Percentiles rank a stretch among this genome's conserved stretches.
Evolutionary conservation across 2,329 filamentous ascomycete genomes (phyloP).

Genomic region (Beauveria rudraprayagi): DNA sequence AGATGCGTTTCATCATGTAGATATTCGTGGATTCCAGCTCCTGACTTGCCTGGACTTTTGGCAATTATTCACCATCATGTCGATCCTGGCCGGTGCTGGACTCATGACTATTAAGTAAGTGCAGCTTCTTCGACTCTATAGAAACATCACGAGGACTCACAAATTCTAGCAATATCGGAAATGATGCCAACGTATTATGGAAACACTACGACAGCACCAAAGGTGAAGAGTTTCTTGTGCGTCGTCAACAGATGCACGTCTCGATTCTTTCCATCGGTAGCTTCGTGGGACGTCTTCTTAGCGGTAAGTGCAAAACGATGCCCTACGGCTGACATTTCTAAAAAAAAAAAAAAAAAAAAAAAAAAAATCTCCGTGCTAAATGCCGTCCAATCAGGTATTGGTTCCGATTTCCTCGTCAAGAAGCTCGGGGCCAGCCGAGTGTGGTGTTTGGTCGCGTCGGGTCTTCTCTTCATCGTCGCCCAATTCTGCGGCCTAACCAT

Average conservation of each 20-base stretch:
- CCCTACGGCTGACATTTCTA: too few relatives aligned
- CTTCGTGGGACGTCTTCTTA: conserved; percentile 72
- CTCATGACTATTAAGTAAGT: conserved; percentile 98
- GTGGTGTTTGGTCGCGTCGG: conserved; percentile 81
- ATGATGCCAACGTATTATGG: conserved; percentile 83
- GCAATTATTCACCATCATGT: conserved; percentile 83
- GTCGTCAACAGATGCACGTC: conserved; percentile 83
- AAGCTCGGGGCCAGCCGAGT: conserved; percentile 70
- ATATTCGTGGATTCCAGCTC: conserved; percentile 79
- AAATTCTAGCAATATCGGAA: conserved; percentile 75
- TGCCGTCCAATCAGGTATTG: conserved; percentile 52
- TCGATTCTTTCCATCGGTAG: conserved; percentile 87
- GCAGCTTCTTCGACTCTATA: background rate
- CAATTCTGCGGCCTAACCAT: conserved; percentile 71
- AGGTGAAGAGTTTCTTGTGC: conserved; percentile 64
- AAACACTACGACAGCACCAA: conserved; percentile 70
- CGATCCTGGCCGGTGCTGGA: conserved; percentile 83
- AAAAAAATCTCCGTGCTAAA: conserved; percentile 12
- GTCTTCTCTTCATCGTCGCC: conserved; percentile 67
- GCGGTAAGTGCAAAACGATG: conserved; percentile 44
- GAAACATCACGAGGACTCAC: conserved; percentile 4
- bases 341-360: too few relatives aligned
- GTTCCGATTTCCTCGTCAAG: conserved; percentile 84
- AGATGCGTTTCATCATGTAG: conserved; percentile 71
- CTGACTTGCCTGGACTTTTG: conserved; percentile 73